Evolutionary conservation across 2,329 filamentous ascomycete genomes (phyloP), one percentile per base, ranked within the genome.

Genomic region (Cercospora zeina): DNA sequence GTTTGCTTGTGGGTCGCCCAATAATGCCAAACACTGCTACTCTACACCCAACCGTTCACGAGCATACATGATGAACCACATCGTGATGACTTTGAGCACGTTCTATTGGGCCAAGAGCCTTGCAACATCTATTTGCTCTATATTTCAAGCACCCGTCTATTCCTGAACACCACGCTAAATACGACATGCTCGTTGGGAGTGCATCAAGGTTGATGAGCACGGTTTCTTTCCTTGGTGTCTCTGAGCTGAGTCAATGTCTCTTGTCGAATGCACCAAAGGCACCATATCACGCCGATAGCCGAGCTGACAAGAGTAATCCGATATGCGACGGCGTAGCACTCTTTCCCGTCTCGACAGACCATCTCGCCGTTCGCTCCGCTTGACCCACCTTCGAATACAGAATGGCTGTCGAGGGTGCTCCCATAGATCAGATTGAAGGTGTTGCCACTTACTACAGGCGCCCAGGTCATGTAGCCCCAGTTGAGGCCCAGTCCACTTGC

Each of bases 381-480:
- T 39, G 64, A 65, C 19, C 91, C 91, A 45, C 85, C 83, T 0
- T 84, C 81, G 19, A 85, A 83, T 9, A 91, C 78, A 21, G 89
- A 93, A 75, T 97, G 92, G 8, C 79, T 78, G 74, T 99, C 95
- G 69, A 91, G 96, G 0, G 96, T 87, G 1, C 70, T 78, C 54
- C 95, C 95, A 74, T 97, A 99, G 62, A 95, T 86, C 1, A 97
- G 78, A 73, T 97, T 99, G 82, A 96, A 97, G 21, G 96, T 76
- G 70, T 97, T 96, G 54, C 91, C 93, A 8, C 88, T 92, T 30
- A 96, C 77, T 2, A 96, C 91, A 0, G 93, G 93, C 2, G 91
- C 89, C 53, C 97, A 80, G 0, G 91, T 97, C 87, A 99, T 96
- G 70, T 89, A 89, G 13, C 95, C 95, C 93, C 95, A 99, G 72